Evolutionary conservation across 345 rosid genomes (phyloP).

Genomic region (Gynandropsis gynandra): DNA sequence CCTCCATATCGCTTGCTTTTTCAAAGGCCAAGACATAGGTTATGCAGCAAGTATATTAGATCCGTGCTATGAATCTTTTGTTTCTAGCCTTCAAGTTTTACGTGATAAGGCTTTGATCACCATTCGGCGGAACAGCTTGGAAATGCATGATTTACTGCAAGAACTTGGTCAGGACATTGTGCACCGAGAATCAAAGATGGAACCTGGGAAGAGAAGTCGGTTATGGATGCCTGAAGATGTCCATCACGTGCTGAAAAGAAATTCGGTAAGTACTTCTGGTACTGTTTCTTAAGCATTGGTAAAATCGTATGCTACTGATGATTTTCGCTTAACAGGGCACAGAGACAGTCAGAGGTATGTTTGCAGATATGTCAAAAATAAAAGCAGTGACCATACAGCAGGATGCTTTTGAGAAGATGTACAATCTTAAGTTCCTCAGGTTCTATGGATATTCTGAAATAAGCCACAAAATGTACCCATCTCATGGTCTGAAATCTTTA

Average conservation of each 20-base stretch:
- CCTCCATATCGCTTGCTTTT: constrained; percentile 19
- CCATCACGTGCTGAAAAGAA: neutral
- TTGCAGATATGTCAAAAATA: neutral
- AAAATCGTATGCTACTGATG: neutral
- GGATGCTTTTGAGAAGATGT: neutral
- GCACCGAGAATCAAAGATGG: neutral
- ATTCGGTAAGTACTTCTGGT: neutral
- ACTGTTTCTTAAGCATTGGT: neutral
- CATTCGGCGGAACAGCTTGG: neutral
- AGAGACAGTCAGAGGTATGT: constrained; percentile 1
- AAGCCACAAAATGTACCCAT: too few relatives aligned
- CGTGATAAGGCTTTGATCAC: constrained; percentile 5
- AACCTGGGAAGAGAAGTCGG: constrained; percentile 9
- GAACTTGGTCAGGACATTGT: constrained; percentile 14
- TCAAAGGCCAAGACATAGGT: neutral
- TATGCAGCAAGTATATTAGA: constrained; percentile 5
- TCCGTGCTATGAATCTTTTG: neutral
- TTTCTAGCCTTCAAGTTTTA: constrained; percentile 16
- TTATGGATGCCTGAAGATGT: constrained; percentile 7
- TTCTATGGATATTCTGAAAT: neutral
- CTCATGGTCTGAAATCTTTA: neutral
- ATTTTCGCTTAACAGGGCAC: neutral
- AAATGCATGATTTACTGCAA: constrained; percentile 15
- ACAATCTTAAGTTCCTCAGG: neutral
- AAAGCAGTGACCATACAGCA: neutral